phyloP scores from a whole-genome alignment of 73 alveolate species.

The Blepharisma stoltei region DNA sequence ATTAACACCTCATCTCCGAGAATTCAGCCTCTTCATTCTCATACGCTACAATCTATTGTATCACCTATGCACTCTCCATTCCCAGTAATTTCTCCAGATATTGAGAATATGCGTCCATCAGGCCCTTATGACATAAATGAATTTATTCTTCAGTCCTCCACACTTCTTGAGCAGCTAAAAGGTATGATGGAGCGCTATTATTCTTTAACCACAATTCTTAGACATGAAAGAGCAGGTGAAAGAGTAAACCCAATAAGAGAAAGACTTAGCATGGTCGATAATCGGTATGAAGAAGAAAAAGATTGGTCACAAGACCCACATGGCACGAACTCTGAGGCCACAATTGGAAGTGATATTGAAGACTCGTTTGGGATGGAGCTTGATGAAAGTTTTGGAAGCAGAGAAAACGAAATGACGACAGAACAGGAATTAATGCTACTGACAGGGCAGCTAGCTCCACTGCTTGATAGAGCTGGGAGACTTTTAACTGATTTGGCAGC shows the following conservation, averaged over 20 bases:
- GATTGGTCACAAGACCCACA: too few species aligned
- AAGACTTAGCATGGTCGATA: too few species aligned
- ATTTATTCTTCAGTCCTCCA: neutral
- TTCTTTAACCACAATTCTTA: neutral
- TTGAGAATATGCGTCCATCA: neutral
- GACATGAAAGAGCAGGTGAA: neutral
- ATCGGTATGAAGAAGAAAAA: too few species aligned
- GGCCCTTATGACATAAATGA: slow-evolving; percentile 21
- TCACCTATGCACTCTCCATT: slow-evolving; percentile 67
- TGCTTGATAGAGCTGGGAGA: slow-evolving; percentile 26
- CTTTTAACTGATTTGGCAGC: slow-evolving; percentile 24
- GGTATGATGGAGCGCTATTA: slow-evolving; percentile 6
- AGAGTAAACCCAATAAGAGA: too few species aligned
- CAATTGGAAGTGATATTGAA: too few species aligned
- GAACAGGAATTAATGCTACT: neutral
- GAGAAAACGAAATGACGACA: neutral
- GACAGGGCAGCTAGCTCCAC: neutral
- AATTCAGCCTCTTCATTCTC: slow-evolving; percentile 70
- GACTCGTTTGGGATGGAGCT: too few species aligned
- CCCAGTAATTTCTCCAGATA: slow-evolving; percentile 83
- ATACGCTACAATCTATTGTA: slow-evolving; percentile 77
- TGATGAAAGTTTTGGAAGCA: neutral
- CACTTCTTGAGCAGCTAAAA: neutral
- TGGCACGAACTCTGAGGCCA: too few species aligned
- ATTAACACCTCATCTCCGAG: slow-evolving; percentile 67